These are phyloP conservation scores for Trichoderma gracile DNA, from an alignment of 2,329 filamentous ascomycete genomes.

Conservation along the genomic window DNA sequence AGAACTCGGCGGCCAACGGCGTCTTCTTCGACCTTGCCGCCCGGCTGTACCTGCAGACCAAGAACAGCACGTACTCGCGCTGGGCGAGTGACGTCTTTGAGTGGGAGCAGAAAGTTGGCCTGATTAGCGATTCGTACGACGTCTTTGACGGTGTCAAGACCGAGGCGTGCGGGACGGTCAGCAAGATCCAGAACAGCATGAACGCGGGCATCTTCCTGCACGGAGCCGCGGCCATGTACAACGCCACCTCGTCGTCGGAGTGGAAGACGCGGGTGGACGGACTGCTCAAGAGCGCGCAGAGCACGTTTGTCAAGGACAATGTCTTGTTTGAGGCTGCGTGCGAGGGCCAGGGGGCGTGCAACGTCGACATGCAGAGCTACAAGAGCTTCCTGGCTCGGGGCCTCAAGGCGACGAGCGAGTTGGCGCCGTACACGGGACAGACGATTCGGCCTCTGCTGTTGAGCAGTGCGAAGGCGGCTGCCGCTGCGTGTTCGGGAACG, in stretches of 20 bases:
- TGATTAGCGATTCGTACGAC: conserved; percentile 61
- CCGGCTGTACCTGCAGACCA: conserved; percentile 68
- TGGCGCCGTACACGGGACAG: conserved; percentile 54
- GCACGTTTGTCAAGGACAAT: conserved; percentile 43
- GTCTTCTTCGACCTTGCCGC: conserved; percentile 65
- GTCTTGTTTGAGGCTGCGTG: conserved; percentile 67
- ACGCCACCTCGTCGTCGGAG: conserved; percentile 45
- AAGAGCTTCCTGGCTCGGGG: conserved; percentile 60
- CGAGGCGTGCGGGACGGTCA: conserved; percentile 52
- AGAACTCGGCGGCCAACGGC: conserved; percentile 55
- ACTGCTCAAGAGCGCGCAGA: conserved; percentile 39
- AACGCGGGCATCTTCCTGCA: conserved; percentile 58
- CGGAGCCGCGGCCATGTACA: conserved; percentile 65
- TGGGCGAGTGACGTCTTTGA: conserved; percentile 64
- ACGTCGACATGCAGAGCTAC: conserved; percentile 62
- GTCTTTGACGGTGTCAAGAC: conserved; percentile 59
- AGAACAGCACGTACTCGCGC: conserved; percentile 62
- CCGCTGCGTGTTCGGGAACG: conserved; percentile 52
- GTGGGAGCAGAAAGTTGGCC: conserved; percentile 56
- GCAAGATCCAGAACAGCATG: conserved; percentile 59
- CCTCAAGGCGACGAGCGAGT: conserved; percentile 52
- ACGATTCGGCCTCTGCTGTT: conserved; percentile 52
- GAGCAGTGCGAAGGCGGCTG: conserved; percentile 54
- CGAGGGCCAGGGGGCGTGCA: conserved; percentile 58
- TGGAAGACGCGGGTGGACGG: conserved; percentile 54